Percentiles rank a stretch among this genome's conserved stretches.
Conservation (phyloP, 345 rosid species). For the Hirschfeldia incana region DNA sequence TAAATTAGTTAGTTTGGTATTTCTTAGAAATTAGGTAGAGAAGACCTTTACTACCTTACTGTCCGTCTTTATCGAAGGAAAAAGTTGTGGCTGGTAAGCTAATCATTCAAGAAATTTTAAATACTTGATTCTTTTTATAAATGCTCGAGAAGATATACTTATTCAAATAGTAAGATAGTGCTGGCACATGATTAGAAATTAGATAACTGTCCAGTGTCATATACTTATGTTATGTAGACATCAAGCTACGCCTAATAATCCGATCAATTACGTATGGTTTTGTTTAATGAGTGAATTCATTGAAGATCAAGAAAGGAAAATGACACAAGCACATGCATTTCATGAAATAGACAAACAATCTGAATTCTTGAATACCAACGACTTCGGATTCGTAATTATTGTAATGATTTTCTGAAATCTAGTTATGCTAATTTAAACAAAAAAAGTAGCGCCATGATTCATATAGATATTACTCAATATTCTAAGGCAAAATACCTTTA, state of each 20-base stretch:
- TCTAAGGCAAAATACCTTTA: neutral
- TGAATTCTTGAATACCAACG: conserved; percentile 14
- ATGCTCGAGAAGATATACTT: conserved; percentile 18
- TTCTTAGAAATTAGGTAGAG: conserved; percentile 30
- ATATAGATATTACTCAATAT: conserved; percentile 5
- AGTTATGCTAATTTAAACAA: neutral
- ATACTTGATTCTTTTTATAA: conserved; percentile 5
- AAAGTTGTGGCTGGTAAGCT: conserved; percentile 39
- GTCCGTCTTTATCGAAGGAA: conserved; percentile 30
- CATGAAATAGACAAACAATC: conserved; percentile 20
- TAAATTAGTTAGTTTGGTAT: conserved; percentile 18
- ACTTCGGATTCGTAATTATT: conserved; percentile 17
- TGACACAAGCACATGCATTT: conserved; percentile 5
- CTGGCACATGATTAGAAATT: conserved; percentile 21
- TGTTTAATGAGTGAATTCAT: neutral
- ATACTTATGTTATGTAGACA: conserved; percentile 8
- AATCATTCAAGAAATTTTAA: conserved; percentile 30
- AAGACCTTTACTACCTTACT: conserved; percentile 15
- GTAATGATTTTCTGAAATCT: conserved; percentile 20
- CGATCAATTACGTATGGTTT: neutral
- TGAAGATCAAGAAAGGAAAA: neutral
- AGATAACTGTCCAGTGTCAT: conserved; percentile 28
- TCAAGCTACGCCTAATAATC: conserved; percentile 17
- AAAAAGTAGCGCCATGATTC: neutral
- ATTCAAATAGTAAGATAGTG: conserved; percentile 11